Evolutionary conservation across 2,329 filamentous ascomycete species (phyloP).

Genomic region (Lecanicillium sp.): DNA sequence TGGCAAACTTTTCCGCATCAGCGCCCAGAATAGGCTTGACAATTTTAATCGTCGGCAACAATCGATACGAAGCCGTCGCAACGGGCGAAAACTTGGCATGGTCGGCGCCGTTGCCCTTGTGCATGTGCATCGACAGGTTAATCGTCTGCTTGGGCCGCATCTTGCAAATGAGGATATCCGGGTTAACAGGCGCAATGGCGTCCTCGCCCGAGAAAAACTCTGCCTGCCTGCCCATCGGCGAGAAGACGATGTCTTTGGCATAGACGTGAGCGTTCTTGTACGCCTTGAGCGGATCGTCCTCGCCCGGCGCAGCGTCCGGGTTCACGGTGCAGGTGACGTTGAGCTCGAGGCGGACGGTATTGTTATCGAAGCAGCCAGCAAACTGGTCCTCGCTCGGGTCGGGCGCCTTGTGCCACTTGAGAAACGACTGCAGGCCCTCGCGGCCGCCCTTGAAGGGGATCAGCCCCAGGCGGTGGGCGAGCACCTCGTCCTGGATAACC

Average conservation of each 20-base stretch:
- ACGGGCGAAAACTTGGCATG: conserved; percentile 97
- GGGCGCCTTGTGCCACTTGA: conserved; percentile 75
- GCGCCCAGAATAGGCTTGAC: conserved; percentile 71
- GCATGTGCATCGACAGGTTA: conserved; percentile 80
- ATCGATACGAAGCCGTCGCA: conserved; percentile 84
- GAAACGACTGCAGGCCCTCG: conserved; percentile 65
- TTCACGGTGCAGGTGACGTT: conserved; percentile 76
- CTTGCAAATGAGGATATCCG: conserved; percentile 91
- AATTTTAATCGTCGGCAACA: conserved; percentile 84
- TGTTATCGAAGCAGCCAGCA: conserved; percentile 64
- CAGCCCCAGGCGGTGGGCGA: conserved; percentile 81
- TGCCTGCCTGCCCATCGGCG: conserved; percentile 64
- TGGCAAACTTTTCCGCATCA: conserved; percentile 82
- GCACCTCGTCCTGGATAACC: conserved; percentile 95
- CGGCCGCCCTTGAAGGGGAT: conserved; percentile 79
- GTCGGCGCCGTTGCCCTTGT: conserved; percentile 88
- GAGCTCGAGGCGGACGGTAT: conserved; percentile 75
- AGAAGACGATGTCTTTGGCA: conserved; percentile 67
- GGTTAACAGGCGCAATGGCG: conserved; percentile 70
- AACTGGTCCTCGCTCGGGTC: conserved; percentile 50
- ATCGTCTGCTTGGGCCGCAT: conserved; percentile 85
- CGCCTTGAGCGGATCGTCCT: conserved; percentile 73
- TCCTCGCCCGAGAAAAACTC: conserved; percentile 60
- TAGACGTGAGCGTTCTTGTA: conserved; percentile 84
- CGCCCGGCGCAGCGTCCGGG: conserved; percentile 57